phyloP scores from a whole-genome alignment of 176 grass and related monocot species.

The Leersia perrieri region DNA sequence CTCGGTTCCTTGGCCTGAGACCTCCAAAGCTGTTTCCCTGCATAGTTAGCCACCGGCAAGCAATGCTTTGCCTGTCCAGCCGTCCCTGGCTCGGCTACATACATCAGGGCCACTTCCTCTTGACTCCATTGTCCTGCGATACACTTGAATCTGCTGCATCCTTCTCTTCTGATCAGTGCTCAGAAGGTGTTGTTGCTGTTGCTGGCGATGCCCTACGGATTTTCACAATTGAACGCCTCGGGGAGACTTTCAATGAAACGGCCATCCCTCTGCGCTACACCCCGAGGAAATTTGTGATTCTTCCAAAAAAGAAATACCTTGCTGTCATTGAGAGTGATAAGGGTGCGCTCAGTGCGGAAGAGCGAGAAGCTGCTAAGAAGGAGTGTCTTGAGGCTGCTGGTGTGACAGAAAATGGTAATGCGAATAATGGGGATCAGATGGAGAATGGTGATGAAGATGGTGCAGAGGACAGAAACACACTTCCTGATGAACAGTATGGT shows the following conservation, averaged over 20 bases:
- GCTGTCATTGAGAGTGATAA: constrained; percentile 94
- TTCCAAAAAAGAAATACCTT: constrained; percentile 82
- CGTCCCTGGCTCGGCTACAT: constrained; percentile 96
- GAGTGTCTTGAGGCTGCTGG: constrained; percentile 79
- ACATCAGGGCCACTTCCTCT: constrained; percentile 94
- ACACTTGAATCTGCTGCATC: constrained; percentile 93
- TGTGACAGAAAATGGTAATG: constrained; percentile 70
- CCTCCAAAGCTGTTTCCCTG: constrained; percentile 90
- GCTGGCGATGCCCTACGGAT: constrained; percentile 87
- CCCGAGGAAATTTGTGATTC: constrained; percentile 89
- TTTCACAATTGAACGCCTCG: constrained; percentile 87
- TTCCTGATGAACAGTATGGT: constrained; percentile 94
- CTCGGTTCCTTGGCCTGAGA: constrained; percentile 86
- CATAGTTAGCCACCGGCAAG: constrained; percentile 73
- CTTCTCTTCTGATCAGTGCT: constrained; percentile 97
- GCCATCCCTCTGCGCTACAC: constrained; percentile 88
- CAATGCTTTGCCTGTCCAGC: constrained; percentile 97
- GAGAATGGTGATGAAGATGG: constrained; percentile 81
- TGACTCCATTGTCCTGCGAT: constrained; percentile 91
- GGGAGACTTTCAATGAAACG: constrained; percentile 97
- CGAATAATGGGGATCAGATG: constrained; percentile 62
- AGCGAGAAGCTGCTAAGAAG: constrained; percentile 83
- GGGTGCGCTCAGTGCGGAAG: constrained; percentile 84
- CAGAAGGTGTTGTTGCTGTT: constrained; percentile 96
- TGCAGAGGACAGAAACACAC: constrained; percentile 52